Evolutionary conservation across 306 rosid genomes (phyloP), one percentile per base, ranked within the genome.

Genomic region (Medicago ruthenica): DNA sequence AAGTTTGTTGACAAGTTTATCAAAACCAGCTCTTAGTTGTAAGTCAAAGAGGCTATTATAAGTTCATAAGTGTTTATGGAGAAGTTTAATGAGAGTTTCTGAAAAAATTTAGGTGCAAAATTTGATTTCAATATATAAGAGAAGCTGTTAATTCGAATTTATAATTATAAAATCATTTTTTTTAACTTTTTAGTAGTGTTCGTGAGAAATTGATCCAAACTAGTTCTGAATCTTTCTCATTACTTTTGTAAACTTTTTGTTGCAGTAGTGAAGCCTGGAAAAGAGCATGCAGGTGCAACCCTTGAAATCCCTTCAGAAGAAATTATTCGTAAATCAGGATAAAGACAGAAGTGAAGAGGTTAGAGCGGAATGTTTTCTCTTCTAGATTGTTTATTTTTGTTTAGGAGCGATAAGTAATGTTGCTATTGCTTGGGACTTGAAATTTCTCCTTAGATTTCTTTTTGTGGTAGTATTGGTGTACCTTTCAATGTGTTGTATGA

Each of bases 221-320:
- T 22, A 60, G 66, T 13, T 60, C 16, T 62, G 39, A 64, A 24
- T 16, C 18, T 62, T 40, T 62, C 31, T n/a, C 18, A 8, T 67
- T 24, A 27, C 17, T 82, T 53, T 62, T 60, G 15, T 40, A 20
- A 40, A 53, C 55, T 76, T 82, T 48, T 63, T 84, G 73, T 16
- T 68, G 87, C 93, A 90, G 95, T 78, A 39, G 84, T 95, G 89
- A 92, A 92, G 87, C 87, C 98, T 5, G 76, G 62, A 47, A 89
- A 86, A 82, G 97, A 84, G 8, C 97, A 90, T 77, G 96, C 96
- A 7, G 97, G 99, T 31, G 93, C 97, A 65, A 92, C 92, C 27
- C 85, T 92, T n/a, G 99, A 95, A 86, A 59, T 92, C 82, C 97
- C 97, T 16, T 84, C 97, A 0, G 97, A 95, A 70, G 97, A 89